Base-by-base conservation (phyloP, 1,284 basidiomycete species). In the Neonothopanus nambi region DNA sequence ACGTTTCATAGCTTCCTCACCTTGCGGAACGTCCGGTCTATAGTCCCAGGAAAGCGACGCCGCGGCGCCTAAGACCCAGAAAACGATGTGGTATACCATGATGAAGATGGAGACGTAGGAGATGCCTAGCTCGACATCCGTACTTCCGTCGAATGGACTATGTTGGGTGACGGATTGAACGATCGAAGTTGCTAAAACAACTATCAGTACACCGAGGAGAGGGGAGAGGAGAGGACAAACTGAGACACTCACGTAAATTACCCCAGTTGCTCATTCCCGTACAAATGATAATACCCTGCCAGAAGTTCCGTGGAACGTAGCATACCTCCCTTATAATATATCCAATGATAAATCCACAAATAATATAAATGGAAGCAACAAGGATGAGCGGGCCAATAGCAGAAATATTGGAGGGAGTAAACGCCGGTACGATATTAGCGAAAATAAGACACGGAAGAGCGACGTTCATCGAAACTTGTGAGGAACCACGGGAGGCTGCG, bases 181-280 rank as follows among this genome's bases (percentile, higher is more conserved):
- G 5, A 80, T 71, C 3, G 79, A 76, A 33, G 73, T 79, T 0
- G 79, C 72, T 74, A 55, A 26, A 38, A 36, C 23, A 26, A 28
- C 13, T 15, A 8, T 17, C 13, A 36, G 13, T 47, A 35, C 18
- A 21, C 26, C n/a, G 65, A 21, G 68, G 49, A 54, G 70, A 66
- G n/a, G 64, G 61, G 64, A n/a, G 30, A 26, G 6, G 18, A 28
- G 20, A 4, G n/a, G 12, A 13, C 20, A 30, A 46, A 51, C 52
- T 56, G 37, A 18, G n/a, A 23, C 8, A 65, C 67, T 56, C 41
- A 69, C 67, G 66, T 3, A 74, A 60, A 48, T 74, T 71, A 52
- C 77, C 77, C 79, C 79, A 81, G 59, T 81, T 81, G 41, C 76
- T 78, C 61, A 77, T 67, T 9, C 69, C 65, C 8, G 71, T 71